Evolutionary conservation across 2,329 filamentous ascomycete species (phyloP).

Genomic region (Colletotrichum sublineola): DNA sequence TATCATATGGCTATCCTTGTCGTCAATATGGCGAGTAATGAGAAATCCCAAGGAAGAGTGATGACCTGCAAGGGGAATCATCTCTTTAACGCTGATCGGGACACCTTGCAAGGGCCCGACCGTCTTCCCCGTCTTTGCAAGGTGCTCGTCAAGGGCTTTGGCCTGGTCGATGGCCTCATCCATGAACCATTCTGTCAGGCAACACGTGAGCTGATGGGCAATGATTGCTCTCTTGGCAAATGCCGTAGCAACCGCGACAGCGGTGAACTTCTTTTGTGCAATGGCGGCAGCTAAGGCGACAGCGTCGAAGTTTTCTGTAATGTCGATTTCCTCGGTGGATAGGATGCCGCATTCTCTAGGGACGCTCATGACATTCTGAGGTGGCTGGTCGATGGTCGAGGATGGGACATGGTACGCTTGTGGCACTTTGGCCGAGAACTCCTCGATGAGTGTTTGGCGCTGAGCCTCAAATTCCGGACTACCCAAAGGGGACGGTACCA

Average conservation of each 20-base stretch:
- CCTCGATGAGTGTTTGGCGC: constrained; percentile 46
- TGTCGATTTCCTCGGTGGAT: constrained; percentile 58
- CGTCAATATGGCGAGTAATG: constrained; percentile 61
- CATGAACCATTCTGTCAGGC: constrained; percentile 62
- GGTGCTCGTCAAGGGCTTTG: constrained; percentile 56
- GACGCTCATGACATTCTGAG: constrained; percentile 50
- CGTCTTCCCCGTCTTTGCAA: constrained; percentile 54
- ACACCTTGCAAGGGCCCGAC: constrained; percentile 71
- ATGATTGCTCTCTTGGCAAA: constrained; percentile 49
- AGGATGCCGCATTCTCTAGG: constrained; percentile 59
- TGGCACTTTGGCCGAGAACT: constrained; percentile 52
- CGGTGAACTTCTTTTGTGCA: constrained; percentile 51
- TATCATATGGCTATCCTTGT: constrained; percentile 68
- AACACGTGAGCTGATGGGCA: constrained; percentile 50
- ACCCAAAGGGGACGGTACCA: constrained; percentile 35
- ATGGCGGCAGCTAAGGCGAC: constrained; percentile 57
- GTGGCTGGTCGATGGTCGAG: constrained; percentile 42
- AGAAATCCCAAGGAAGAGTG: constrained; percentile 67
- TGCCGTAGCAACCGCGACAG: constrained; percentile 54
- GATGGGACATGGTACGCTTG: constrained; percentile 47
- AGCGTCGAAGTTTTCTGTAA: constrained; percentile 63
- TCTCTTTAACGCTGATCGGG: constrained; percentile 67
- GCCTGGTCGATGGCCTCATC: constrained; percentile 50
- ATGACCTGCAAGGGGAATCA: constrained; percentile 66
- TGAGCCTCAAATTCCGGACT: constrained; percentile 46